Percentiles rank a stretch among this genome's conserved stretches.
phyloP scores from a whole-genome alignment of 176 grass and related monocot species.

The Echinochloa phyllopogon region DNA sequence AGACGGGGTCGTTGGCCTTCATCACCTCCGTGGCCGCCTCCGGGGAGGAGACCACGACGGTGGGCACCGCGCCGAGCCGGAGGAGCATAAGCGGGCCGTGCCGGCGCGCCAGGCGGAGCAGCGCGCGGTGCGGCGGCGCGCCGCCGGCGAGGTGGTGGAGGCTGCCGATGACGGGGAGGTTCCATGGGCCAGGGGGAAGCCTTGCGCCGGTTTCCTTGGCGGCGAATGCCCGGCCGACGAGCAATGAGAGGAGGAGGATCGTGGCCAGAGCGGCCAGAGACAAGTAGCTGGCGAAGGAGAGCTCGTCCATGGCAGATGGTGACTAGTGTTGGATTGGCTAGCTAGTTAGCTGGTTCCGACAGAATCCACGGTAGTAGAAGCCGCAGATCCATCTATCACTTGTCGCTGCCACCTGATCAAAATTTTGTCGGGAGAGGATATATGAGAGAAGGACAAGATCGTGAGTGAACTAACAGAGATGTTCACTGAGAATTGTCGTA shows the following conservation, averaged over 20 bases:
- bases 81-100: slow-evolving; percentile 59
- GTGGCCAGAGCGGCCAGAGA: not conserved
- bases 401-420: not conserved
- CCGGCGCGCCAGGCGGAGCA: slow-evolving; percentile 33
- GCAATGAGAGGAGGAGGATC: not conserved
- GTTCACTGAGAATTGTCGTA: too few relatives aligned
- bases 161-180: slow-evolving; percentile 49
- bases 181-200: slow-evolving; percentile 54
- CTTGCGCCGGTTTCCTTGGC: not conserved
- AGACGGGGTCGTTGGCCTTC: slow-evolving; percentile 43
- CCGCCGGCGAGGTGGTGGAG: slow-evolving; percentile 49
- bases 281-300: not conserved
- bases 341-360: not conserved
- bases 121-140: slow-evolving; percentile 39
- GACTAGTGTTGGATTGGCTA: not conserved
- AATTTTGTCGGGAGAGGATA: not conserved
- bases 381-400: not conserved
- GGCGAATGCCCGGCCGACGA: not conserved
- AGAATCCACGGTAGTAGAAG: not conserved
- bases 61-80: slow-evolving; percentile 38
- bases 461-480: too few relatives aligned
- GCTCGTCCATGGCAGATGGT: slow-evolving; percentile 1
- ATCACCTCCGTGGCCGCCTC: slow-evolving; percentile 44
- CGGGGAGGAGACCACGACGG: slow-evolving; percentile 40
- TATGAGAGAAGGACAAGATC: not conserved